Evolutionary conservation across 169 alveolate genomes (phyloP), one percentile per base, ranked within the genome.

Genomic region (Besnoitia besnoiti): DNA sequence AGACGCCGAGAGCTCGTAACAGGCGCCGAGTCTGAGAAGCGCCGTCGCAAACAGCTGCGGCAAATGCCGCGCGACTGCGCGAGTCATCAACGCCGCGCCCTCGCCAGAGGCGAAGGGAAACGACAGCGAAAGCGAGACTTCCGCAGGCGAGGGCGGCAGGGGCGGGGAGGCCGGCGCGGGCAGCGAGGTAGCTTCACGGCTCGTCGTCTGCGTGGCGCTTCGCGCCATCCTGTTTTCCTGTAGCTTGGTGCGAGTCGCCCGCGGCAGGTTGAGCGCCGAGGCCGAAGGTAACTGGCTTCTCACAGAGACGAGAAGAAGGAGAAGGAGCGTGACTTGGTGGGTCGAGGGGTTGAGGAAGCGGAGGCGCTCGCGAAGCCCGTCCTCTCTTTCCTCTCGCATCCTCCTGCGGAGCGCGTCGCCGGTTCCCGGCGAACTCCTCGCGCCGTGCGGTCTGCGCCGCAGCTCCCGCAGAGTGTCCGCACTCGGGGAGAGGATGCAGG

Each of bases 241-340:
- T 47, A 4, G 50, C 50, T 5, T 37, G 50, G 14, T 76, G 55
- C 16, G 7, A 7, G 7, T 49, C 59, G 59, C 7, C 24, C 24
- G 24, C 67, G 12, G 33, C 27, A 21, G 12, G 33, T 19, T 5
- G 67, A 49, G 59, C 7, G 59, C 59, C 67, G 67, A 21, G n/a
- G n/a, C n/a, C n/a, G n/a, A n/a, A n/a, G n/a, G n/a, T n/a, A n/a
- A n/a, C 19, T 50, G 62, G 30, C 30, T 50, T 50, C 62, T 21
- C 47, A 35, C 44, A 5, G 39, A 35, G 46, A 77, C 37, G 61
- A 77, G 87, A 12, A 77, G 87, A 3, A 77, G 87, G 35, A 77
- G 87, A 8, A 77, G 87, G 10, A 77, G 40, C 21, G 87, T 77
- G 37, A 55, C 87, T 21, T 77, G 87, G 37, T 77, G 87, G 21